Evolutionary conservation across 1,284 basidiomycete species (phyloP), one percentile per base, ranked within the genome.

Genomic region (Moniliophthora roreri): DNA sequence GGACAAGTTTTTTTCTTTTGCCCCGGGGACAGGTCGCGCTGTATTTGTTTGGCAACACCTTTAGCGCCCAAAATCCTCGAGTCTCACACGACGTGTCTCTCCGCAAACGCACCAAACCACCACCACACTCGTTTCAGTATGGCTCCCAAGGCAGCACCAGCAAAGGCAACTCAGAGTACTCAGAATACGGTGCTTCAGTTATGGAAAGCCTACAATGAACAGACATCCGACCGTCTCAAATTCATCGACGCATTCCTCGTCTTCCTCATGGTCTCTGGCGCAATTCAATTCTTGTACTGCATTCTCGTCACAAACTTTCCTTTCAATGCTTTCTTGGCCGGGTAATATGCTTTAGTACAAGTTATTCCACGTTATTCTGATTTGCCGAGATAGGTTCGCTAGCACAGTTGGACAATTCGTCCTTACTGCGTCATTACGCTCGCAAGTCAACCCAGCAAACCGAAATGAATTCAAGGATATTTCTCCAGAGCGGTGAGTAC

Each of bases 401-500:
- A 93, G 95, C 62, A 91, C 89, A 10, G 91, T 98, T 36, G 96
- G 96, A 24, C 97, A 99, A 69, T 99, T 99, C 69, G 95, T 98
- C 48, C 79, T 99, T 55, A 85, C 93, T 13, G 95, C 95, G 16
- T 94, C 93, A 20, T 74, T 99, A 54, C 85, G 96, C 40, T 85
- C 90, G 7, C 96, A 99, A 75, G 90, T 95, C 51, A 93, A 98
- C 69, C 92, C 92, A 9, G 79, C 84, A 53, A 95, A 93, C 70
- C 80, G 81, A 59, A 63, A 75, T 23, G 84, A 91, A 63, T 96
- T 94, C 77, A 92, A 91, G 65, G 85, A 89, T 1, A 87, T 98
- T n/a, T 95, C 95, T 2, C 93, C 93, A 63, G 95, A 98, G 74
- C 80, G 96, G 96, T 96, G 37, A 26, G 72, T 60, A 42, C 34